A percentile compares a stretch with the other conserved stretches of the same genome.
These are phyloP conservation scores for Dactylellina sp. DNA, from an alignment of 2,329 filamentous ascomycete species.

Conservation along the genomic window DNA sequence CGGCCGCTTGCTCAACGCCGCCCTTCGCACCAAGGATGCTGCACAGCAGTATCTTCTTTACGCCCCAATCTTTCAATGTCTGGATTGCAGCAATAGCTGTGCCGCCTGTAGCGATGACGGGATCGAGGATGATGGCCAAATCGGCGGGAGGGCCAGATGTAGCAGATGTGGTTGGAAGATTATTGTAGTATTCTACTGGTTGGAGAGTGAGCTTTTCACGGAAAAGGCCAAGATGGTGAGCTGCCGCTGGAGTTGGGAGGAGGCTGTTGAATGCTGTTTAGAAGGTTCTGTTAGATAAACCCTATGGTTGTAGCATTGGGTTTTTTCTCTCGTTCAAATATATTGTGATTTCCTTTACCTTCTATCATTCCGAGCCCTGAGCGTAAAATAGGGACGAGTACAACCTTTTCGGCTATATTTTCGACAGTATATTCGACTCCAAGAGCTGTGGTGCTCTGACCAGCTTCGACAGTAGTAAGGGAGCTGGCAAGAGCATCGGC, in stretches of 20 bases:
- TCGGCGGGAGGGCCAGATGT: conserved; percentile 66
- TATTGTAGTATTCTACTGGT: conserved; percentile 98
- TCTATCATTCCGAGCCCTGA: conserved; percentile 93
- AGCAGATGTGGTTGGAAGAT: conserved; percentile 73
- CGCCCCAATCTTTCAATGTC: conserved; percentile 89
- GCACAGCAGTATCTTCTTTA: conserved; percentile 81
- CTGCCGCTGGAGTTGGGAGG: conserved; percentile 80
- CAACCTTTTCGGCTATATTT: conserved; percentile 72
- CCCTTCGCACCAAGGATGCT: conserved; percentile 77
- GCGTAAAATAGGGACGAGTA: conserved; percentile 89
- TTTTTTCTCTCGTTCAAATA: neutral
- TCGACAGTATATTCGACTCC: conserved; percentile 64
- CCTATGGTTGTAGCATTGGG: neutral
- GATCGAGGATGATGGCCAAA: conserved; percentile 87
- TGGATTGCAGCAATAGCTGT: conserved; percentile 91
- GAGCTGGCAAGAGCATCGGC: conserved; percentile 80
- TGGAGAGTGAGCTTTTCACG: conserved; percentile 87
- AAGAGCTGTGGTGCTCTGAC: conserved; percentile 81
- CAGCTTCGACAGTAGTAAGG: conserved; percentile 70
- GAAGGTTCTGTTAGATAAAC: conserved; percentile 4
- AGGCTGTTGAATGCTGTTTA: conserved; percentile 78
- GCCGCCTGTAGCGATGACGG: conserved; percentile 91
- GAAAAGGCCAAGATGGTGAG: conserved; percentile 95
- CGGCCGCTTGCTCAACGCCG: conserved; percentile 78
- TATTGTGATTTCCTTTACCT: conserved; percentile 68